Base-by-base conservation (phyloP, 106 monocot species). In the Acanthochlamys bracteata region DNA sequence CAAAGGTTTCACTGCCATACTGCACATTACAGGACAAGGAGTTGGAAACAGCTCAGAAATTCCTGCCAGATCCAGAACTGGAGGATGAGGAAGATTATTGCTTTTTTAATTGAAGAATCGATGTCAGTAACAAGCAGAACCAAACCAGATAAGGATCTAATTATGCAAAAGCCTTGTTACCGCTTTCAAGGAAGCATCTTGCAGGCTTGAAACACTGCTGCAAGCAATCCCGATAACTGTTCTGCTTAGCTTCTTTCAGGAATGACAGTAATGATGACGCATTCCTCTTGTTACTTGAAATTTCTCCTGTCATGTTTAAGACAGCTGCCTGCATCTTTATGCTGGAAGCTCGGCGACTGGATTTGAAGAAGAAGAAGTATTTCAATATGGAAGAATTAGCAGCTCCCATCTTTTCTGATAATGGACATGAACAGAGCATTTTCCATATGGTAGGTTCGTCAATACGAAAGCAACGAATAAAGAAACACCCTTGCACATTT, bases 71-170 rank as follows among this genome's bases (percentile, higher is more conserved):
- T 78, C 83, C 11, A 47, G 41, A 1, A 25, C 20, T 2, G 76
- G 81, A 7, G 83, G 91, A 14, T 33, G 11, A 63, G 76, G 66
- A 14, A 63, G 33, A n/a, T 73, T 76, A 20, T 65, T 73, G 22
- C 53, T 75, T 46, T 84, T 85, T 20, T n/a, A n/a, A 89, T 19
- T 0, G 83, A 72, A 45, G 75, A 89, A 56, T 86, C 85, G 10
- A 92, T 66, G 75, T 99, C 98, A 14, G 92, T 92, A 10, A 99
- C 57, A 49, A 92, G 85, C 46, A 99, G n/a, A n/a, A 80, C 98
- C 98, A 99, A 23, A 92, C 72, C 12, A 92, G 81, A 60, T 99
- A 92, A 7, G 88, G 52, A 55, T 99, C 88, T 0, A 99, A 85
- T 54, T 68, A 27, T 20, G 88, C 80, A 45, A n/a, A n/a, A 92